Percentiles rank a stretch among this genome's conserved stretches.
Evolutionary conservation across 257 asterid genomes (phyloP).

Genomic region (Solanum phureja): DNA sequence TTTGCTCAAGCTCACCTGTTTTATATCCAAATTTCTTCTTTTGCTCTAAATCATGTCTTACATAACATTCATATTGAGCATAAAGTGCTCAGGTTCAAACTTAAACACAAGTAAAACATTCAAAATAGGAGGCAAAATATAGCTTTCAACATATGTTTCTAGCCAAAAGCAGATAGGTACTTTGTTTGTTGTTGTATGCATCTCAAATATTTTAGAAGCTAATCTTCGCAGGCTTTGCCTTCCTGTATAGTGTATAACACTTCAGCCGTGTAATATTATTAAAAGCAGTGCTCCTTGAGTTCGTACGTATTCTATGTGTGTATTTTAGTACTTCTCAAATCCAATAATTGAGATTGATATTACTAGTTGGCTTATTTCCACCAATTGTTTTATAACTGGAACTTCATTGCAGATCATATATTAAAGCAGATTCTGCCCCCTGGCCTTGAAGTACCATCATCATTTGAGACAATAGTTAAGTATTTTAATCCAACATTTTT

Average conservation of each 20-base stretch:
- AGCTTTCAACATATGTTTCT: not conserved
- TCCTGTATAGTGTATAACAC: not conserved
- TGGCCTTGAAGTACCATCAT: conserved; percentile 84
- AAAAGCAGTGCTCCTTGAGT: not conserved
- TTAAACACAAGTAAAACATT: not conserved
- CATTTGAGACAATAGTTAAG: conserved; percentile 98
- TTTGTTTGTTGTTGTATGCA: not conserved
- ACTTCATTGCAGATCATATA: conserved; percentile 58
- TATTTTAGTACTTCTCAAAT: not conserved
- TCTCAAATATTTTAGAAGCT: not conserved
- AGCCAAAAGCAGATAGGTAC: not conserved
- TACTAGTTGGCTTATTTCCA: not conserved
- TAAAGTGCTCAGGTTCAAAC: not conserved
- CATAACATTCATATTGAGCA: not conserved
- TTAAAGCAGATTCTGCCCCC: conserved; percentile 83
- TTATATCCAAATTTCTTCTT: not conserved
- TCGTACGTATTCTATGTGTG: not conserved
- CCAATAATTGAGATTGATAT: not conserved
- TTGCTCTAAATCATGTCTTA: not conserved
- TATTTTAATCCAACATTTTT: conserved; percentile 15
- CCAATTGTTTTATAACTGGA: not conserved
- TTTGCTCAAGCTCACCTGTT: not conserved
- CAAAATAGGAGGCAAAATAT: not conserved
- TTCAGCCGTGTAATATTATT: not conserved
- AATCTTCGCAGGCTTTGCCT: not conserved